Conservation (phyloP, 495 filamentous ascomycete species). For the Corynascus novoguineensis region DNA sequence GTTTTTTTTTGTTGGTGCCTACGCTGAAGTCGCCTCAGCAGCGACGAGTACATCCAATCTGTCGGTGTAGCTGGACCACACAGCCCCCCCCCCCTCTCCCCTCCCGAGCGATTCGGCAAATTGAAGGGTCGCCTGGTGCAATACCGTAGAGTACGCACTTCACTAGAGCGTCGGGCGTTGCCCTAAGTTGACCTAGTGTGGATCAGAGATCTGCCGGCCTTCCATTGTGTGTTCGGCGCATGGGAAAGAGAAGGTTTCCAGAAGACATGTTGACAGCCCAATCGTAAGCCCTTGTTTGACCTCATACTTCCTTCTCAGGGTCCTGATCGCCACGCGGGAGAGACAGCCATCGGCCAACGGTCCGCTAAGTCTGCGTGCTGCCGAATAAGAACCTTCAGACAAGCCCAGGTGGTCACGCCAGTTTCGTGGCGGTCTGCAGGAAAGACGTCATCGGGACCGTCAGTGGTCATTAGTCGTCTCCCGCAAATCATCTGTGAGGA, state of each 20-base stretch:
- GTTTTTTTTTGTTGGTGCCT: not conserved
- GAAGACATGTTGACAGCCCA: conserved; percentile 12
- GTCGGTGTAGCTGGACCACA: conserved; percentile 1
- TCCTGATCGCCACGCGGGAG: not conserved
- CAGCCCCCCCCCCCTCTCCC: too few relatives aligned
- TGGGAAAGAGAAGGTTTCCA: conserved; percentile 18
- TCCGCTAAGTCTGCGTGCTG: not conserved
- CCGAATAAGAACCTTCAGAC: conserved; percentile 2
- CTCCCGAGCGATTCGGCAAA: not conserved
- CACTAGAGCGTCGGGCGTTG: not conserved
- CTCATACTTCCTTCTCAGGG: conserved; percentile 2
- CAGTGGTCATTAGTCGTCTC: not conserved
- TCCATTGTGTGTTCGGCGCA: conserved; percentile 1
- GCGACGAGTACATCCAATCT: not conserved
- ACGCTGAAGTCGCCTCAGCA: not conserved
- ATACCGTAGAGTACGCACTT: too few relatives aligned
- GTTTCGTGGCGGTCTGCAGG: conserved; percentile 2
- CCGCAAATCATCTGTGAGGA: not conserved
- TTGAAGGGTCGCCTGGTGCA: conserved; percentile 1
- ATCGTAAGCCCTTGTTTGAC: conserved; percentile 9
- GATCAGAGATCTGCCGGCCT: not conserved
- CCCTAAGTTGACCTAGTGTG: too few relatives aligned
- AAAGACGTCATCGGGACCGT: conserved; percentile 2
- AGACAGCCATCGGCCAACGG: not conserved
- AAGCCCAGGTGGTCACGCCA: not conserved